Percentiles rank a stretch among this genome's conserved stretches.
Conservation (phyloP, 768 basidiomycete genomes). For the Chalciporus sphaerocephalus region DNA sequence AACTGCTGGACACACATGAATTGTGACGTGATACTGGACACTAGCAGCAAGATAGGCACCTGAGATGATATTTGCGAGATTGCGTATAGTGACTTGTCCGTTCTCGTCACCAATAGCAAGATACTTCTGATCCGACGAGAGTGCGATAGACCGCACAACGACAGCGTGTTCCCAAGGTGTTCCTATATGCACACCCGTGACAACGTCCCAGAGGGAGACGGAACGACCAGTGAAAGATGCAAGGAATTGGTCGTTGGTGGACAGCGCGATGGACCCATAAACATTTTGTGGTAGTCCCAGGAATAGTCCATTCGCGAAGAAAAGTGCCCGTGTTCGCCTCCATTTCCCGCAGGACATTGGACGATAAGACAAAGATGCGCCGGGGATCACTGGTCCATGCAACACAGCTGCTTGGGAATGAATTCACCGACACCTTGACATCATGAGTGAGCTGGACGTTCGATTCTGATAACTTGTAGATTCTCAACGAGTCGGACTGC, state of each 20-base stretch:
- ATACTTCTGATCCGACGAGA: slow-evolving; percentile 2
- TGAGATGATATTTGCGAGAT: background rate
- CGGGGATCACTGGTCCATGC: slow-evolving; percentile 1
- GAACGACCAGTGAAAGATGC: background rate
- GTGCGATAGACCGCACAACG: too few relatives aligned
- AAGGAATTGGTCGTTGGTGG: background rate
- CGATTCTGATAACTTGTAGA: background rate
- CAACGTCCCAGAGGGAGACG: too few relatives aligned
- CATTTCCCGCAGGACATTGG: background rate
- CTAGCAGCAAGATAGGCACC: too few relatives aligned
- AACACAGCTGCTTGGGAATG: background rate
- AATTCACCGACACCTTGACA: background rate
- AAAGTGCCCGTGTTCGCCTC: background rate
- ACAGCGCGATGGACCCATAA: background rate
- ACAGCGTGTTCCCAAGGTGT: too few relatives aligned
- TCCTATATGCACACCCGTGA: too few relatives aligned
- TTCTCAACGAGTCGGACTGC: background rate
- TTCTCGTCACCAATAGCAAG: slow-evolving; percentile 1
- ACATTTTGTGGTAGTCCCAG: background rate
- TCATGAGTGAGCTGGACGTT: background rate
- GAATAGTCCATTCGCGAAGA: background rate
- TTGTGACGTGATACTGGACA: too few relatives aligned
- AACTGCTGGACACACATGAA: too few relatives aligned
- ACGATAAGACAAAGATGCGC: background rate
- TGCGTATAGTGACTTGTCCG: background rate